Conservation (phyloP, 495 filamentous ascomycete genomes). For the Daldinia concentrica region DNA sequence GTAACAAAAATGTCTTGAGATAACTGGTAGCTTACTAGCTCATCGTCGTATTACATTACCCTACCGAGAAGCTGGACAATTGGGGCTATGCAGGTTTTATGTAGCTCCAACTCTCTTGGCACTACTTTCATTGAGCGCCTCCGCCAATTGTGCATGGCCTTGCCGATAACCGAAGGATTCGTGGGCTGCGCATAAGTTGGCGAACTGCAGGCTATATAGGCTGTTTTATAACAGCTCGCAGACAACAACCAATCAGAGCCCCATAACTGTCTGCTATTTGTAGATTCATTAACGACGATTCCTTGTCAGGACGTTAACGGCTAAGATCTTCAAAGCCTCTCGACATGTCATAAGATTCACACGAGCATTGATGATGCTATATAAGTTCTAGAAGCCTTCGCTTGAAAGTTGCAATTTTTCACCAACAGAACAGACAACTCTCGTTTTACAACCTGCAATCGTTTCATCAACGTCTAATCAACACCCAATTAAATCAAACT, state of each 20-base stretch:
- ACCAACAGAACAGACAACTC: not conserved
- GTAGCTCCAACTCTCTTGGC: conserved; percentile 26
- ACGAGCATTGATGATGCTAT: not conserved
- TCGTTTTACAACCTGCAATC: not conserved
- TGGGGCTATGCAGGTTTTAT: conserved; percentile 15
- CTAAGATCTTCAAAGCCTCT: not conserved
- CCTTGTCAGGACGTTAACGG: not conserved
- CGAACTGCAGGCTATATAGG: not conserved
- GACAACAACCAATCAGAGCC: not conserved
- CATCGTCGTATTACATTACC: not conserved
- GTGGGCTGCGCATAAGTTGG: conserved; percentile 6
- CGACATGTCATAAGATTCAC: not conserved
- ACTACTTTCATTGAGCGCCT: not conserved
- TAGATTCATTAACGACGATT: not conserved
- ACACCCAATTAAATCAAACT: not conserved
- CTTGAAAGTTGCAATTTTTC: not conserved
- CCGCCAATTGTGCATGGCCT: not conserved
- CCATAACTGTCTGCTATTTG: not conserved
- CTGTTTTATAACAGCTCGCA: not conserved
- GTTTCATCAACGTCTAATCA: not conserved
- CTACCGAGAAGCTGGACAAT: not conserved
- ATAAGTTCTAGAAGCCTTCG: not conserved
- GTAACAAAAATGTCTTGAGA: not conserved
- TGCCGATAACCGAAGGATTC: conserved; percentile 30
- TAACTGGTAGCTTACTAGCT: not conserved